Evolutionary conservation across 768 basidiomycete species (phyloP), one percentile per base, ranked within the genome.

Genomic region (Mycena belliarum): DNA sequence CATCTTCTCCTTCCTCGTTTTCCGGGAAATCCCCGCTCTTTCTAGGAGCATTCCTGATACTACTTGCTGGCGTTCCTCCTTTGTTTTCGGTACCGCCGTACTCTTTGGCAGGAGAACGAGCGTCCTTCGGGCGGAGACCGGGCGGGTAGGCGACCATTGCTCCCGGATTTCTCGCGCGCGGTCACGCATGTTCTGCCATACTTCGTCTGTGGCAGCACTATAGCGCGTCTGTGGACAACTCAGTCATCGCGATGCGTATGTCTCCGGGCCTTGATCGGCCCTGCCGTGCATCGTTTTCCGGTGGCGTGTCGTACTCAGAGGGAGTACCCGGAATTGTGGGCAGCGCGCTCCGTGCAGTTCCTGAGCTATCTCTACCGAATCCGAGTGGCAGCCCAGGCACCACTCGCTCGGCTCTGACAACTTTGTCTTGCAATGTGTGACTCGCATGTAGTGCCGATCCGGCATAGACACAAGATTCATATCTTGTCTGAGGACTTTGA

Each of bases 1-100:
- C 24, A 53, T 55, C 49, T 53, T 48, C 21, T 60, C 54, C 16
- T 32, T 61, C 41, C 35, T 2, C 25, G n/a, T n/a, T n/a, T n/a
- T n/a, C n/a, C n/a, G n/a, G n/a, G n/a, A n/a, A n/a, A n/a, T n/a
- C n/a, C n/a, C n/a, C n/a, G 25, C 38, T 43, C 23, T 24, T 14
- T 16, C 35, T 16, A 9, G 12, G 16, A 14, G 11, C 35, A 16
- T 10, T 43, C 29, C 29, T 12, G 29, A 12, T 12, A 32, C 12
- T 6, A 32, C 12, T 6, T 32, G 29, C 29, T 12, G 29, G 29
- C 29, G 29, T 12, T 32, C n/a, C n/a, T 32, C 12, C 29, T 32
- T 32, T 32, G n/a, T n/a, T n/a, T n/a, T n/a, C n/a, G n/a, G n/a
- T n/a, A n/a, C n/a, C n/a, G n/a, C n/a, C n/a, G n/a, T n/a, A n/a